phyloP scores from a whole-genome alignment of 2,329 filamentous ascomycete genomes.

The Podosphaera leucotricha region DNA sequence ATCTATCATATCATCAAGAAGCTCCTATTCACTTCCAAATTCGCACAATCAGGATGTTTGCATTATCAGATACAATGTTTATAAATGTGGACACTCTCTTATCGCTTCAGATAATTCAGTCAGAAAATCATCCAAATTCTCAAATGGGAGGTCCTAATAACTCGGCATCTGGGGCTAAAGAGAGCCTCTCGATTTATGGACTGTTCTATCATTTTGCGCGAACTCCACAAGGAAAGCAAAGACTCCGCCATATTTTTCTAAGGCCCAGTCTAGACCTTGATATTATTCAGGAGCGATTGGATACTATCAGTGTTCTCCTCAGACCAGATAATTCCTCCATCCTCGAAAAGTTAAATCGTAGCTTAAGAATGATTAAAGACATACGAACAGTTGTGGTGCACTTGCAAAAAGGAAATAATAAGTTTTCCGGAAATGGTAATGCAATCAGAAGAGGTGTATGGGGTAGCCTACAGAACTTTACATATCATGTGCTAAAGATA shows the following conservation, averaged over 20 bases:
- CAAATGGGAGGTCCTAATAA: slow-evolving; percentile 48
- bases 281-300: slow-evolving; percentile 47
- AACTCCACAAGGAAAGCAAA: slow-evolving; percentile 55
- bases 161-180: slow-evolving; percentile 41
- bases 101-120: slow-evolving; percentile 65
- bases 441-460: slow-evolving; percentile 43
- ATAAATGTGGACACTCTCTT: slow-evolving; percentile 58
- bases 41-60: slow-evolving; percentile 49
- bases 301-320: slow-evolving; percentile 42
- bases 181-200: slow-evolving; percentile 63
- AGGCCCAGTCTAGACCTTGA: slow-evolving; percentile 47
- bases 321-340: slow-evolving; percentile 39
- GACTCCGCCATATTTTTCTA: slow-evolving; percentile 59
- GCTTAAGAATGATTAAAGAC: slow-evolving; percentile 51
- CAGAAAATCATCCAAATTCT: slow-evolving; percentile 61
- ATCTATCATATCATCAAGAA: slow-evolving; percentile 33
- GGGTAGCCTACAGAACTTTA: slow-evolving; percentile 49
- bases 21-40: slow-evolving; percentile 34
- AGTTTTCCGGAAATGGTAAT: slow-evolving; percentile 16
- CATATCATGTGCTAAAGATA: slow-evolving; percentile 45
- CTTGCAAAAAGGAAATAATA: slow-evolving; percentile 55
- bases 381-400: slow-evolving; percentile 44
- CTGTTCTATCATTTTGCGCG: slow-evolving; percentile 52
- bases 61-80: slow-evolving; percentile 42
- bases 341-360: slow-evolving; percentile 31